Conservation (phyloP, 2,329 filamentous ascomycete genomes). For the Fusarium pilosicola region DNA sequence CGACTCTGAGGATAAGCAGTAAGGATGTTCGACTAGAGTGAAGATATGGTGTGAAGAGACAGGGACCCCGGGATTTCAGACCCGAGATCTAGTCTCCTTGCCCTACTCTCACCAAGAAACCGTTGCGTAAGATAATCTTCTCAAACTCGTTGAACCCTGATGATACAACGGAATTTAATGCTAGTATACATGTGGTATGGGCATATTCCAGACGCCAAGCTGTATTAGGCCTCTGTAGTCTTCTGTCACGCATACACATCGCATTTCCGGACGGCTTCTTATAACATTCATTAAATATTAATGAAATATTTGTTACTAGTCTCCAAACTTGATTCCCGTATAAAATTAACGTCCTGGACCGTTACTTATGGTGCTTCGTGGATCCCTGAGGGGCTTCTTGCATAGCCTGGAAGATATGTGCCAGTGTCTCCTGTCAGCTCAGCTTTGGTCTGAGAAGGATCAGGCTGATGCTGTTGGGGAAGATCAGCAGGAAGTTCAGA, state of each 20-base stretch:
- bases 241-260: neutral
- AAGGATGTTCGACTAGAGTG: accelerated
- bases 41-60: too few species aligned
- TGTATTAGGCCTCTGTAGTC: neutral
- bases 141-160: neutral
- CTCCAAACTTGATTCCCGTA: accelerated
- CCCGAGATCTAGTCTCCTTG: too few species aligned
- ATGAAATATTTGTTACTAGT: neutral
- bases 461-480: neutral
- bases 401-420: neutral
- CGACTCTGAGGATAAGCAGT: too few species aligned
- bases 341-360: too few species aligned
- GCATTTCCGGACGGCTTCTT: neutral
- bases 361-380: neutral
- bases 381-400: neutral
- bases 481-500: neutral
- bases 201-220: neutral
- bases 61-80: too few species aligned
- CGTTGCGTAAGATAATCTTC: too few species aligned
- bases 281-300: neutral
- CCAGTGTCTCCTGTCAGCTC: neutral
- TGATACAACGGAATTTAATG: accelerated
- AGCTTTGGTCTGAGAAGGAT: neutral
- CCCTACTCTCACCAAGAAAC: too few species aligned
- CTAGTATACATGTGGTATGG: accelerated